phyloP scores from a whole-genome alignment of 768 basidiomycete species.

The Boletales sp. region DNA sequence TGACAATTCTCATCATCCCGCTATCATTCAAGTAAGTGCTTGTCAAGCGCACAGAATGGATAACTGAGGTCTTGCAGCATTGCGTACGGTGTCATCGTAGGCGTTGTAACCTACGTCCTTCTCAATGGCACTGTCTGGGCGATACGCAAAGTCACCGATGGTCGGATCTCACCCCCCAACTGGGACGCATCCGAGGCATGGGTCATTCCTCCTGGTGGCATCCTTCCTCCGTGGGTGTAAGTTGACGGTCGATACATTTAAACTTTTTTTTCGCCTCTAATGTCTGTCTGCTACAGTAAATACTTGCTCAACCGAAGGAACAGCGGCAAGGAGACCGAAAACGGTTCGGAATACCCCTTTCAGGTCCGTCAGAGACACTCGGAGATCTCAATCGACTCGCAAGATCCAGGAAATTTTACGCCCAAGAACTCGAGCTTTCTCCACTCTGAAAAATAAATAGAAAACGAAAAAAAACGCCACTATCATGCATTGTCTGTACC shows the following conservation, averaged over 20 bases:
- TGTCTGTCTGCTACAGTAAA: constrained; percentile 15
- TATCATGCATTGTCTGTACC: not conserved
- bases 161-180: constrained; percentile 60
- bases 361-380: constrained; percentile 31
- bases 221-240: constrained; percentile 68
- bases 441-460: constrained; percentile 25
- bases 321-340: not conserved
- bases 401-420: constrained; percentile 23
- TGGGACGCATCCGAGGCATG: constrained; percentile 65
- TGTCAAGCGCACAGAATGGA: not conserved
- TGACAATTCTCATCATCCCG: constrained; percentile 77
- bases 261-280: not conserved
- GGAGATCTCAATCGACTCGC: constrained; percentile 31
- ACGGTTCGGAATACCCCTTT: constrained; percentile 27
- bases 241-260: constrained; percentile 17
- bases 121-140: constrained; percentile 68
- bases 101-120: constrained; percentile 64
- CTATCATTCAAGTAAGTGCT: constrained; percentile 66
- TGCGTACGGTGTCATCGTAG: constrained; percentile 86
- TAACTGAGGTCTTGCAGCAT: constrained; percentile 47
- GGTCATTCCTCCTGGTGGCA: constrained; percentile 67
- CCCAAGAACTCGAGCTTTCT: constrained; percentile 25
- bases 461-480: not conserved
- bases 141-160: constrained; percentile 52
- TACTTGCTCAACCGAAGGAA: constrained; percentile 19